These are phyloP conservation scores for Phlebiopsis flavidoalba DNA, from an alignment of 768 basidiomycete species.

Conservation along the genomic window DNA sequence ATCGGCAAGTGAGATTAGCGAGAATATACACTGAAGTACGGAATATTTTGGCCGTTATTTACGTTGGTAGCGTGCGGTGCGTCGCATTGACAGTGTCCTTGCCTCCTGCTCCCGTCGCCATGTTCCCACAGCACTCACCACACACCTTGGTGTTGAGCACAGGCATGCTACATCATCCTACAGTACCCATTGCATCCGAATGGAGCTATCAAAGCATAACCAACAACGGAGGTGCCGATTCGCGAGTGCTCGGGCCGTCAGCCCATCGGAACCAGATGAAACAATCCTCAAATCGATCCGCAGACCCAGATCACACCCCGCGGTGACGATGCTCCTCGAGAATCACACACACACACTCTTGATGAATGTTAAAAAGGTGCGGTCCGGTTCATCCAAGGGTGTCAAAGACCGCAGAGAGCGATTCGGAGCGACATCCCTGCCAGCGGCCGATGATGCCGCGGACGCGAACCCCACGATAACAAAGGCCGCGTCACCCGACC, in stretches of 20 bases:
- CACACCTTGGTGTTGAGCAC: neutral
- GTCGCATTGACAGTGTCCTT: neutral
- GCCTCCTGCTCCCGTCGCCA: neutral
- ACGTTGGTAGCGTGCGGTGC: neutral
- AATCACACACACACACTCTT: constrained; percentile 31
- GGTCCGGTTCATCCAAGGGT: constrained; percentile 50
- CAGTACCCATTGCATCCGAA: too few species aligned
- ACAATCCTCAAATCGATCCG: constrained; percentile 27
- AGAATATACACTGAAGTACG: neutral
- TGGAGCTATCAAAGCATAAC: too few species aligned
- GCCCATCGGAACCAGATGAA: constrained; percentile 27
- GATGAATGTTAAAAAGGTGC: constrained; percentile 64
- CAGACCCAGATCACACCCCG: constrained; percentile 28
- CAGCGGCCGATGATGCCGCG: constrained; percentile 30
- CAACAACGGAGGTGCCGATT: too few species aligned
- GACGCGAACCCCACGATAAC: constrained; percentile 36
- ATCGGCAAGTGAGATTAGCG: too few species aligned
- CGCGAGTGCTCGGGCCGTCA: constrained; percentile 12
- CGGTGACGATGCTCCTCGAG: constrained; percentile 30
- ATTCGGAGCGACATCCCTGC: constrained; percentile 35
- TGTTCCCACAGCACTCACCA: neutral
- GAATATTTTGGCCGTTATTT: neutral
- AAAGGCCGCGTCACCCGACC: constrained; percentile 49
- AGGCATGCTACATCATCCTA: too few species aligned
- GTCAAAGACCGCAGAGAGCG: constrained; percentile 57